These are phyloP conservation scores for Agaricales sp. DNA, from an alignment of 1,284 basidiomycete species.

Conservation along the genomic window DNA sequence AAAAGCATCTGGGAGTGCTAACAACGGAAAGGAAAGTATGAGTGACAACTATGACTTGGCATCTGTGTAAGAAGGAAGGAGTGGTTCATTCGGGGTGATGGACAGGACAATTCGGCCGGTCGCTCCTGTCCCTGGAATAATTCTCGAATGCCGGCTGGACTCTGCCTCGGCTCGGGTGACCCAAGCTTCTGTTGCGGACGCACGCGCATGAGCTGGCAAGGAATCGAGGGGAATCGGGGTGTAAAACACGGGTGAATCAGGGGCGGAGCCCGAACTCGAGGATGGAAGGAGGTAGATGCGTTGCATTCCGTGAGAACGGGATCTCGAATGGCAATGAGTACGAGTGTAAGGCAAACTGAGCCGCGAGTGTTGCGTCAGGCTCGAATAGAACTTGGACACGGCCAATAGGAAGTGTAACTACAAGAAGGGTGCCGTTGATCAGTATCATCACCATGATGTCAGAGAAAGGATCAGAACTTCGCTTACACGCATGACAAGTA, in stretches of 20 bases:
- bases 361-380: slow-evolving; percentile 30
- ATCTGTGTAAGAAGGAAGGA: slow-evolving; percentile 24
- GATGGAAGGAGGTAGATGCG: slow-evolving; percentile 48
- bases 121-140: slow-evolving; percentile 16
- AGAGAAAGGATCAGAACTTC: slow-evolving; percentile 7
- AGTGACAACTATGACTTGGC: neutral
- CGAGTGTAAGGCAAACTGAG: slow-evolving; percentile 17
- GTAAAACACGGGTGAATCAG: slow-evolving; percentile 40
- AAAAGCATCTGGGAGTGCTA: neutral
- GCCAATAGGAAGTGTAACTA: slow-evolving; percentile 67
- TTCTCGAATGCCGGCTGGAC: slow-evolving; percentile 10
- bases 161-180: slow-evolving; percentile 21
- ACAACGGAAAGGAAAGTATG: neutral
- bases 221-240: slow-evolving; percentile 52
- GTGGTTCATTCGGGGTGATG: slow-evolving; percentile 29
- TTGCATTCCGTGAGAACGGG: slow-evolving; percentile 27
- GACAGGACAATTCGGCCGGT: slow-evolving; percentile 34
- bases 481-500: slow-evolving; percentile 57
- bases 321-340: slow-evolving; percentile 18
- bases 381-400: slow-evolving; percentile 52
- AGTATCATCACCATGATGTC: slow-evolving; percentile 3
- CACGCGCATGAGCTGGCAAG: slow-evolving; percentile 42
- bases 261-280: slow-evolving; percentile 14
- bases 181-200: slow-evolving; percentile 59
- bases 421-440: slow-evolving; percentile 6